Percentiles rank a stretch among this genome's conserved stretches.
These are phyloP conservation scores for Lantana camara DNA, from an alignment of 257 asterid genomes.

Conservation along the genomic window DNA sequence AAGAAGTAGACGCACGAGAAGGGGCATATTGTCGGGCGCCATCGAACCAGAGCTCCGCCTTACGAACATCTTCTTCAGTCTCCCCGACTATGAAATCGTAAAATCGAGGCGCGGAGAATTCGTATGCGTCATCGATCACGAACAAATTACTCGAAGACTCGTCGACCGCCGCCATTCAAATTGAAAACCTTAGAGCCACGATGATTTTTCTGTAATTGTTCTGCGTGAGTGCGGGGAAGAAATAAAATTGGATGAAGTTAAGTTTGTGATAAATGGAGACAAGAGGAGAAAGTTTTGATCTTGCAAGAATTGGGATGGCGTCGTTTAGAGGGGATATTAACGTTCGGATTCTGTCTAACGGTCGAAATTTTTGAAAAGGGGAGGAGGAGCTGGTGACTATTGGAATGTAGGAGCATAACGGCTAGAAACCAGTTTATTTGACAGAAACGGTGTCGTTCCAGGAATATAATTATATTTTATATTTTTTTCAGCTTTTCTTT, in stretches of 20 bases:
- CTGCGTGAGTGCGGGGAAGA: not conserved
- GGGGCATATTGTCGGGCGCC: constrained; percentile 64
- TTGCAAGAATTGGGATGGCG: constrained; percentile 20
- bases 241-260: not conserved
- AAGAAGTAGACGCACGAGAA: constrained; percentile 66
- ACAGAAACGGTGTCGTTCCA: constrained; percentile 31
- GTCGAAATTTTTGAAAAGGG: constrained; percentile 49
- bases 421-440: constrained; percentile 35
- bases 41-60: constrained; percentile 90
- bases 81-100: constrained; percentile 72
- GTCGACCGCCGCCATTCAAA: constrained; percentile 53
- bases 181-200: not conserved
- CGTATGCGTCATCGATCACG: constrained; percentile 69
- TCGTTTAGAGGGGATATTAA: constrained; percentile 34
- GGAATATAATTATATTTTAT: not conserved
- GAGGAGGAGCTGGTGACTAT: constrained; percentile 33
- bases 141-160: constrained; percentile 38
- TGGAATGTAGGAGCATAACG: constrained; percentile 41
- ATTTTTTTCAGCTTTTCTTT: too few relatives aligned
- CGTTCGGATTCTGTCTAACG: constrained; percentile 55
- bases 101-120: constrained; percentile 80
- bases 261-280: not conserved
- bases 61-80: constrained; percentile 54
- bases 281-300: constrained; percentile 27
- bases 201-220: not conserved